A percentile compares a stretch with the other conserved stretches of the same genome.
Evolutionary conservation across 1,284 basidiomycete genomes (phyloP).

Genomic region (Cerioporus squamosus): DNA sequence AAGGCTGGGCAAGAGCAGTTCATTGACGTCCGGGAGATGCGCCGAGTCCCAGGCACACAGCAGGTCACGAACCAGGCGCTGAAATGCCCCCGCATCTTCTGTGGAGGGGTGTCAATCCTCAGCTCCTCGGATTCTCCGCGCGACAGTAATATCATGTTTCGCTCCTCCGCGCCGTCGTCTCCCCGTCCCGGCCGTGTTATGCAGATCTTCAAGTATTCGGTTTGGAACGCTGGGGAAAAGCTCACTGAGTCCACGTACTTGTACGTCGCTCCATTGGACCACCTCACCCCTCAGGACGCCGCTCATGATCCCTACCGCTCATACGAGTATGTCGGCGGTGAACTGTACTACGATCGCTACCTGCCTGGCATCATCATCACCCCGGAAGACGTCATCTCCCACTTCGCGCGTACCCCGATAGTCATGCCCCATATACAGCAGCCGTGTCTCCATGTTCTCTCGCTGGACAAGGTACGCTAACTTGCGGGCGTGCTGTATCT

Average conservation of each 20-base stretch:
- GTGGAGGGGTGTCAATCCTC: neutral
- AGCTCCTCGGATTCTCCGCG: neutral
- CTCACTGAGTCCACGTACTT: neutral
- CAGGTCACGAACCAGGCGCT: neutral
- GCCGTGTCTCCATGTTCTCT: slow-evolving; percentile 1
- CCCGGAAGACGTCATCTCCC: neutral
- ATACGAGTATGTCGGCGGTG: slow-evolving; percentile 5
- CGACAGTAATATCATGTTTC: slow-evolving; percentile 12
- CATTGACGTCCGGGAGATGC: neutral
- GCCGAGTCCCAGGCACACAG: neutral
- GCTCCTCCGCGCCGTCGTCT: neutral
- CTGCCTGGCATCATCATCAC: neutral
- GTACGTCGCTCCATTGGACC: neutral
- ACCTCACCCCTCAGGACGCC: neutral
- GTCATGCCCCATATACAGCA: neutral
- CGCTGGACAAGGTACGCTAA: slow-evolving; percentile 11
- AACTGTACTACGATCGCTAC: neutral
- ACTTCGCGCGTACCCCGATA: slow-evolving; percentile 5
- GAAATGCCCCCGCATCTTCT: neutral
- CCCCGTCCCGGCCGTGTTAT: neutral
- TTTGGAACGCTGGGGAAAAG: neutral
- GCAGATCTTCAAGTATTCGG: neutral
- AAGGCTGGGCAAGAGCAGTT: neutral
- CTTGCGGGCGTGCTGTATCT: too few species aligned
- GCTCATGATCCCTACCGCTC: neutral